phyloP scores from a whole-genome alignment of 345 rosid species.

The Noccaea bulbosa region DNA sequence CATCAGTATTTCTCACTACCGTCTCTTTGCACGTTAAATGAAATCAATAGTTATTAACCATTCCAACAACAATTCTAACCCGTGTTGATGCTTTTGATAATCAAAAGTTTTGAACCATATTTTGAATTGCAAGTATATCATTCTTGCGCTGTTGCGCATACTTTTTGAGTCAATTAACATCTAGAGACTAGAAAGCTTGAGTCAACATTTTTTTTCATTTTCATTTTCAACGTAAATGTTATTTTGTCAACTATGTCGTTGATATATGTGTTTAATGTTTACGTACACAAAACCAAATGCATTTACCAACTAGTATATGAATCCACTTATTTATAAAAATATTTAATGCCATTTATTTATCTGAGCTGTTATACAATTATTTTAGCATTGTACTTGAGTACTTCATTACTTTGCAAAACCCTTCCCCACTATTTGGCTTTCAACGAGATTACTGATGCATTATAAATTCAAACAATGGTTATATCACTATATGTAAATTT shows the following conservation, averaged over 20 bases:
- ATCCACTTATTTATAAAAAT: not conserved
- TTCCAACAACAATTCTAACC: not conserved
- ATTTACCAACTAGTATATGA: constrained; percentile 37
- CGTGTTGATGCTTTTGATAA: too few relatives aligned
- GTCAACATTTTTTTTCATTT: not conserved
- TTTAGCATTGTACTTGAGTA: constrained; percentile 8
- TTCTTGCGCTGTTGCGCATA: not conserved
- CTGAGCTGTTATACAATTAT: constrained; percentile 31
- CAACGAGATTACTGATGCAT: not conserved
- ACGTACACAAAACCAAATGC: constrained; percentile 37
- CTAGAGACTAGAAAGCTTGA: constrained; percentile 25
- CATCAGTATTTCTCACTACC: not conserved
- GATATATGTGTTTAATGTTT: constrained; percentile 30
- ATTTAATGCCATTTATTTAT: constrained; percentile 27
- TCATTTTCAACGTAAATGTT: constrained; percentile 1
- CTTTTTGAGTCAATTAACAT: not conserved
- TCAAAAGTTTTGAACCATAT: not conserved
- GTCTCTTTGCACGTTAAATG: not conserved
- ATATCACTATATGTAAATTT: not conserved
- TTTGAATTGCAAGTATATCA: not conserved
- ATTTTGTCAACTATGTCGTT: constrained; percentile 34
- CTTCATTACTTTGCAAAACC: not conserved
- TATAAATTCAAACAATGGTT: not conserved
- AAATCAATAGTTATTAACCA: not conserved
- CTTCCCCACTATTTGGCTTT: not conserved